A percentile compares a stretch with the other conserved stretches of the same genome.
These are phyloP conservation scores for Penicillium bovifimosum DNA, from an alignment of 495 filamentous ascomycete genomes.

Conservation along the genomic window DNA sequence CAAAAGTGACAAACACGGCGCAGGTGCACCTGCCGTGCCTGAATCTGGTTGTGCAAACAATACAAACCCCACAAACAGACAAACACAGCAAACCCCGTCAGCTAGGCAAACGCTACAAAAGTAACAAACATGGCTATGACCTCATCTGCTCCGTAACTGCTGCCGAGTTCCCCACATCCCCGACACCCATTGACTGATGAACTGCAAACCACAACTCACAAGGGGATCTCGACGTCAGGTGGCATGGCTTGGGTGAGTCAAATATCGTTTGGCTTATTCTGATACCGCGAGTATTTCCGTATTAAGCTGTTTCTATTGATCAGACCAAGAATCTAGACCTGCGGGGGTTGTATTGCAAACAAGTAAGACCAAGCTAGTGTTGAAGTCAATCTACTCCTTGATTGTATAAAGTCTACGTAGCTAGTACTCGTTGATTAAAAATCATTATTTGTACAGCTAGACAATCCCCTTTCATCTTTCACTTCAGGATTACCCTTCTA, in stretches of 20 bases:
- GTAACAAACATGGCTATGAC: slow-evolving; percentile 16
- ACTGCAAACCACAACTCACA: slow-evolving; percentile 15
- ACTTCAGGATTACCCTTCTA: not conserved
- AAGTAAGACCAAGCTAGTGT: slow-evolving; percentile 20
- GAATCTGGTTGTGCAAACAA: not conserved
- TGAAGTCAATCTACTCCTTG: not conserved
- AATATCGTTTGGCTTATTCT: slow-evolving; percentile 7
- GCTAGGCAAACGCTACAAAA: slow-evolving; percentile 13
- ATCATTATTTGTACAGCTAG: not conserved
- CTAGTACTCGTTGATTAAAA: not conserved
- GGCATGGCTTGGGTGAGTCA: slow-evolving; percentile 10
- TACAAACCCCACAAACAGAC: slow-evolving; percentile 1
- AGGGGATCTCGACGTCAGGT: slow-evolving; percentile 18
- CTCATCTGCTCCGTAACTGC: slow-evolving; percentile 3
- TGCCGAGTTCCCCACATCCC: slow-evolving; percentile 11
- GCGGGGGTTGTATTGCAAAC: slow-evolving; percentile 25
- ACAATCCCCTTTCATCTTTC: not conserved
- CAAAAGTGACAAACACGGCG: no score
- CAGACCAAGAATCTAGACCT: slow-evolving; percentile 21
- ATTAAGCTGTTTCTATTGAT: slow-evolving; percentile 2
- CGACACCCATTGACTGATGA: slow-evolving; percentile 3
- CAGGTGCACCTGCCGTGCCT: no score
- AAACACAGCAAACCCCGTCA: slow-evolving; percentile 10
- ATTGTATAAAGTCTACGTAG: not conserved
- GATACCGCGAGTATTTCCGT: slow-evolving; percentile 6